phyloP scores from a whole-genome alignment of 2,329 filamentous ascomycete genomes.

The Biscogniauxia mediterranea region DNA sequence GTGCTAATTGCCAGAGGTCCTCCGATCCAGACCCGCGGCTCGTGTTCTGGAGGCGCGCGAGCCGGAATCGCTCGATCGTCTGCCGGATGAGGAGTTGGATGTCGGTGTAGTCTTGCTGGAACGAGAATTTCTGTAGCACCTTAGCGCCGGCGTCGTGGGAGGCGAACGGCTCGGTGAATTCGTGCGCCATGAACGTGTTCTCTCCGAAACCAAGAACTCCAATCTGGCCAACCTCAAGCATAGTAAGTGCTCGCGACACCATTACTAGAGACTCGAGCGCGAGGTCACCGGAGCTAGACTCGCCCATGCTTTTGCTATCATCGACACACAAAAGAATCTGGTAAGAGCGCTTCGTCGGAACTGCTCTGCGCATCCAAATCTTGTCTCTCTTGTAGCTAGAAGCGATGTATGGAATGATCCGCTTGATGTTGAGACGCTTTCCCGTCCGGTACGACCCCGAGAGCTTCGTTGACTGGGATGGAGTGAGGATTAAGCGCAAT shows the following conservation, averaged over 20 bases:
- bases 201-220: slow-evolving; percentile 87
- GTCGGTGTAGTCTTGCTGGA: slow-evolving; percentile 83
- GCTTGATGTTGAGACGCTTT: slow-evolving; percentile 98
- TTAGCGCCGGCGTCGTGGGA: slow-evolving; percentile 75
- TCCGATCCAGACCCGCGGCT: slow-evolving; percentile 45
- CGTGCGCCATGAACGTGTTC: slow-evolving; percentile 79
- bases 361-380: slow-evolving; percentile 96
- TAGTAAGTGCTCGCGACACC: slow-evolving; percentile 79
- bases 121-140: slow-evolving; percentile 81
- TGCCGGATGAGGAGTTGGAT: slow-evolving; percentile 74
- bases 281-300: slow-evolving; percentile 70
- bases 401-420: slow-evolving; percentile 98
- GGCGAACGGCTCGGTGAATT: slow-evolving; percentile 78
- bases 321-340: slow-evolving; percentile 98
- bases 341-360: slow-evolving; percentile 91
- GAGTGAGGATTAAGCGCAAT: slow-evolving; percentile 89
- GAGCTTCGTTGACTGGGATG: slow-evolving; percentile 92
- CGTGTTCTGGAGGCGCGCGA: slow-evolving; percentile 63
- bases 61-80: slow-evolving; percentile 78
- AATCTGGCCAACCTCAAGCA: slow-evolving; percentile 95
- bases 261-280: slow-evolving; percentile 94
- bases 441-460: slow-evolving; percentile 96
- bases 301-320: slow-evolving; percentile 91
- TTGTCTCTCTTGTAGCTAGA: slow-evolving; percentile 99
- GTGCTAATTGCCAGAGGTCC: slow-evolving; percentile 91